Conservation (phyloP, 306 rosid genomes). For the Sphenostylis stenocarpa region DNA sequence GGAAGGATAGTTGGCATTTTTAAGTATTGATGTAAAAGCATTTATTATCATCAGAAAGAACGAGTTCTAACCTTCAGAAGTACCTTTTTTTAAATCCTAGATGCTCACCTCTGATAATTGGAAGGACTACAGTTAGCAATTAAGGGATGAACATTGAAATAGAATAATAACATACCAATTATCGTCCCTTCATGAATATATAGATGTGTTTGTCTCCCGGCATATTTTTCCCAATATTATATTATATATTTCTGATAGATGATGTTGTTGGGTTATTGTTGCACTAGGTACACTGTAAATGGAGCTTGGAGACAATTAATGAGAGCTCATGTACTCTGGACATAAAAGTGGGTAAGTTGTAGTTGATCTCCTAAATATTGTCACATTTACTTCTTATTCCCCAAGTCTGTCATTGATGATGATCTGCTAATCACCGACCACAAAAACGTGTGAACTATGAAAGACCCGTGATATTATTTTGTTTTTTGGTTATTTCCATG, state of each 20-base stretch:
- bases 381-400: not conserved
- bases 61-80: not conserved
- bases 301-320: constrained; percentile 60
- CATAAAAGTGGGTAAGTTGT: constrained; percentile 81
- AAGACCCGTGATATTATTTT: not conserved
- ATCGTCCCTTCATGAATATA: not conserved
- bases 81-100: not conserved
- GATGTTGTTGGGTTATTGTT: constrained; percentile 33
- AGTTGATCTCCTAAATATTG: constrained; percentile 30
- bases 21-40: constrained; percentile 6
- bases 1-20: not conserved
- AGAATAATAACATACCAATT: constrained; percentile 6
- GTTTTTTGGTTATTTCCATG: not conserved
- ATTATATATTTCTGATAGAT: constrained; percentile 5
- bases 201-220: constrained; percentile 1
- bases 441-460: not conserved
- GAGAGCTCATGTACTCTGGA: constrained; percentile 72
- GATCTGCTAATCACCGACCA: constrained; percentile 18
- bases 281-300: constrained; percentile 83
- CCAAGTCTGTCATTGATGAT: not conserved
- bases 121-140: constrained; percentile 2
- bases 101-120: constrained; percentile 7
- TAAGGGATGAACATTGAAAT: not conserved
- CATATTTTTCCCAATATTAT: constrained; percentile 13
- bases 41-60: not conserved